Percentiles rank a stretch among this genome's conserved stretches.
phyloP scores from a whole-genome alignment of 2,329 filamentous ascomycete species.

The Emergomyces orientalis region DNA sequence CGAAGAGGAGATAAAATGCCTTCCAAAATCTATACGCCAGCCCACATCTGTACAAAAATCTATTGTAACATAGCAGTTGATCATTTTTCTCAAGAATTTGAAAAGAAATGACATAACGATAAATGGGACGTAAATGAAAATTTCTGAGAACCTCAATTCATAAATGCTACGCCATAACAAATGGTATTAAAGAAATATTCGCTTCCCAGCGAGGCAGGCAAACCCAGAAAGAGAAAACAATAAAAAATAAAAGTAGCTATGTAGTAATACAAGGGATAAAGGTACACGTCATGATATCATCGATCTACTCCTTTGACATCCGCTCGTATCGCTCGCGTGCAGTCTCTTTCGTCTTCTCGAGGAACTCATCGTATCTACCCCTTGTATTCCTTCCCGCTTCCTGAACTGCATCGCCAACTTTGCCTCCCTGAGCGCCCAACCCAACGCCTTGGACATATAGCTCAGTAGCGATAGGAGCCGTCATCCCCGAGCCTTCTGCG shows the following conservation, averaged over 20 bases:
- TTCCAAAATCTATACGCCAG: background rate
- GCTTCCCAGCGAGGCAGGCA: background rate
- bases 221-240: background rate
- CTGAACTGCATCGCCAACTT: conserved; percentile 40
- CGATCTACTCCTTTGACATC: conserved; percentile 22
- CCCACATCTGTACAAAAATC: background rate
- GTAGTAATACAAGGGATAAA: conserved; percentile 1
- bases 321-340: conserved; percentile 41
- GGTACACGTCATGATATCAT: background rate
- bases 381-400: conserved; percentile 42
- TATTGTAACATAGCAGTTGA: background rate
- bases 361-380: conserved; percentile 39
- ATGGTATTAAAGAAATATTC: background rate
- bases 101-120: background rate
- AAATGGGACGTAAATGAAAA: background rate
- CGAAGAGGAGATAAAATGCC: background rate
- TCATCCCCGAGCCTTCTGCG: conserved; percentile 41
- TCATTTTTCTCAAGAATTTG: background rate
- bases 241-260: background rate
- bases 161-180: background rate
- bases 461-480: conserved; percentile 39
- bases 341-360: conserved; percentile 39
- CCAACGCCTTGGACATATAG: conserved; percentile 44
- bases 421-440: conserved; percentile 41
- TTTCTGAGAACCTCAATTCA: background rate